These are phyloP conservation scores for Lippia alba DNA, from an alignment of 305 asterid genomes.

Conservation along the genomic window DNA sequence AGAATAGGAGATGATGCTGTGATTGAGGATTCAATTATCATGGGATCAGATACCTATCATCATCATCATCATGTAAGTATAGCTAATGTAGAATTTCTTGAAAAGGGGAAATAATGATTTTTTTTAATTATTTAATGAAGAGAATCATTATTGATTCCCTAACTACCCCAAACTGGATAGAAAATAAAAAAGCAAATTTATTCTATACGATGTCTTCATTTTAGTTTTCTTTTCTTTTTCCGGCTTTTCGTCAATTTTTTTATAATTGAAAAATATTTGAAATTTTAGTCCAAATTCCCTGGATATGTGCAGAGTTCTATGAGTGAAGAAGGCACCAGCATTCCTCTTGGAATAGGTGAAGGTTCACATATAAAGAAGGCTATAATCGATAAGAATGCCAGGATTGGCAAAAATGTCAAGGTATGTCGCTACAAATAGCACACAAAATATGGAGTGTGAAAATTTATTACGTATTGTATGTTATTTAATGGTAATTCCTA, in stretches of 20 bases:
- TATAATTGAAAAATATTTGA: too few species aligned
- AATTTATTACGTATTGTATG: too few species aligned
- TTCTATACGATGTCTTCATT: too few species aligned
- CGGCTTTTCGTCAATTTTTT: too few species aligned
- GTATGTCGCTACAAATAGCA: constrained; percentile 38
- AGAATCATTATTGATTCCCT: too few species aligned
- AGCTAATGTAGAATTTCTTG: not conserved
- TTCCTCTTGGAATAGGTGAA: constrained; percentile 78
- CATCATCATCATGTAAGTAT: constrained; percentile 41
- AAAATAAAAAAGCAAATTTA: too few species aligned
- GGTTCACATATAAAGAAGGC: constrained; percentile 67
- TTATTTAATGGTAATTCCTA: too few species aligned
- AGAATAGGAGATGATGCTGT: constrained; percentile 62
- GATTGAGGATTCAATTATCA: constrained; percentile 74
- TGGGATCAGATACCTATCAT: constrained; percentile 74
- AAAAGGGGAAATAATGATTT: not conserved
- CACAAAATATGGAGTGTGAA: too few species aligned
- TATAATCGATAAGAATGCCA: constrained; percentile 76
- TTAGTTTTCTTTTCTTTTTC: too few species aligned
- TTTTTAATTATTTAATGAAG: too few species aligned
- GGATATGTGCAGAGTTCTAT: constrained; percentile 38
- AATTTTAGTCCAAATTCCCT: too few species aligned
- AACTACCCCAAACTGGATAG: too few species aligned
- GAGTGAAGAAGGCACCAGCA: constrained; percentile 38
- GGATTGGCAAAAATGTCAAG: constrained; percentile 80